Percentiles rank a stretch among this genome's conserved stretches.
Evolutionary conservation across 2,329 filamentous ascomycete species (phyloP).

Genomic region (Chaetomium sp.): DNA sequence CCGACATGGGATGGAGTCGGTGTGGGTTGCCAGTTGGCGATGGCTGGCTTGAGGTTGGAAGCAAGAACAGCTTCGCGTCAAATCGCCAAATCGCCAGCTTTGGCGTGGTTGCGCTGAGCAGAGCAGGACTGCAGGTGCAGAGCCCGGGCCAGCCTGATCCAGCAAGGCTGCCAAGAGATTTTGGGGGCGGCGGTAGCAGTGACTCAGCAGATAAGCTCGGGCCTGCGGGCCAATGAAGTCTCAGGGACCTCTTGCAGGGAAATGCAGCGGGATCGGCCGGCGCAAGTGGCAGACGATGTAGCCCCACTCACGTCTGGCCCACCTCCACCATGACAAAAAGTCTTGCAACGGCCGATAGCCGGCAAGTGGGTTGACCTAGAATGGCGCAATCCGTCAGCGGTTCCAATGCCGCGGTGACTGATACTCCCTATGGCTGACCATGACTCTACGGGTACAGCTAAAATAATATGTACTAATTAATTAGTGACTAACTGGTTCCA

Average conservation of each 20-base stretch:
- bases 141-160: conserved; percentile 14
- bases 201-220: neutral
- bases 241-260: neutral
- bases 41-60: conserved; percentile 2
- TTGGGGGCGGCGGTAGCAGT: neutral
- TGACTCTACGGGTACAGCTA: neutral
- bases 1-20: conserved; percentile 1
- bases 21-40: conserved; percentile 9
- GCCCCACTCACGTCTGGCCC: too few relatives aligned
- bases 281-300: too few relatives aligned
- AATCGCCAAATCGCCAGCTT: conserved; percentile 18
- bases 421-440: neutral
- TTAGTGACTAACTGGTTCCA: neutral
- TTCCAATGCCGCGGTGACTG: conserved; percentile 5
- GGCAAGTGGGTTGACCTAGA: conserved; percentile 8
- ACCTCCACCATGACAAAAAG: neutral
- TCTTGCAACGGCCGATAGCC: conserved; percentile 19
- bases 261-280: conserved; percentile 7
- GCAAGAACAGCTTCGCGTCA: conserved; percentile 15
- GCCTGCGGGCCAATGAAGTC: neutral
- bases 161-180: conserved; percentile 17
- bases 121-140: neutral
- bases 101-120: conserved; percentile 8
- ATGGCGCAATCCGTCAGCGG: conserved; percentile 26
- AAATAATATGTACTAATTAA: too few relatives aligned